phyloP scores from a whole-genome alignment of 768 basidiomycete genomes.

The Lactarius evosmus region DNA sequence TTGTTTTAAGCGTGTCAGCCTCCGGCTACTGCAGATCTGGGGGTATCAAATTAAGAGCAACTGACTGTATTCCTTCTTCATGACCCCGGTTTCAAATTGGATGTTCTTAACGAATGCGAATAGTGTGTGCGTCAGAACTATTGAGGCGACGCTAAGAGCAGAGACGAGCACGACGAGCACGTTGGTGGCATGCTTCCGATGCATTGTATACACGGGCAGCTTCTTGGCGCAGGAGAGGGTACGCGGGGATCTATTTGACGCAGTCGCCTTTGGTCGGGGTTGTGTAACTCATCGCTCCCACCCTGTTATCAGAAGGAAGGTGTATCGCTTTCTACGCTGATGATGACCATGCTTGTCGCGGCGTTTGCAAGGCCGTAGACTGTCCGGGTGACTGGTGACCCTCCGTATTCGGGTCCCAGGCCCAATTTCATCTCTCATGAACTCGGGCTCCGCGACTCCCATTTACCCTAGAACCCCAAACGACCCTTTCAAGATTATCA shows the following conservation, averaged over 20 bases:
- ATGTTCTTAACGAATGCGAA: conserved; percentile 1
- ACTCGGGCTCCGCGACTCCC: background rate
- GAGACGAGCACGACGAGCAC: conserved; percentile 2
- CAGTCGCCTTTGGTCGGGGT: background rate
- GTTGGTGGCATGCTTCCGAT: background rate
- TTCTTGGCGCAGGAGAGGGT: background rate
- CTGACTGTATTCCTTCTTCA: conserved; percentile 12
- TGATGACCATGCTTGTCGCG: background rate
- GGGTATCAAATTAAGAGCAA: background rate
- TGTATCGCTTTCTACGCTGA: background rate
- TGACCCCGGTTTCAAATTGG: conserved; percentile 1
- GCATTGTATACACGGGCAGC: background rate
- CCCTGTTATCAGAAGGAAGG: background rate
- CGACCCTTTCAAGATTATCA: background rate
- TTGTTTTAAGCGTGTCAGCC: background rate
- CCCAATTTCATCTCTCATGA: background rate
- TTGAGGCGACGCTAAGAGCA: conserved; percentile 6
- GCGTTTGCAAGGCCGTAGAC: background rate
- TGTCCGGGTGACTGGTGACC: background rate
- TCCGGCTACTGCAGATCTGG: background rate
- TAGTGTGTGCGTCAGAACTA: conserved; percentile 2
- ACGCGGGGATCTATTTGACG: background rate
- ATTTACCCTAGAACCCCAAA: background rate
- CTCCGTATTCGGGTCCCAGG: background rate
- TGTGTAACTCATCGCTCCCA: background rate